phyloP scores from a whole-genome alignment of 306 rosid genomes.

The Ceratonia siliqua region DNA sequence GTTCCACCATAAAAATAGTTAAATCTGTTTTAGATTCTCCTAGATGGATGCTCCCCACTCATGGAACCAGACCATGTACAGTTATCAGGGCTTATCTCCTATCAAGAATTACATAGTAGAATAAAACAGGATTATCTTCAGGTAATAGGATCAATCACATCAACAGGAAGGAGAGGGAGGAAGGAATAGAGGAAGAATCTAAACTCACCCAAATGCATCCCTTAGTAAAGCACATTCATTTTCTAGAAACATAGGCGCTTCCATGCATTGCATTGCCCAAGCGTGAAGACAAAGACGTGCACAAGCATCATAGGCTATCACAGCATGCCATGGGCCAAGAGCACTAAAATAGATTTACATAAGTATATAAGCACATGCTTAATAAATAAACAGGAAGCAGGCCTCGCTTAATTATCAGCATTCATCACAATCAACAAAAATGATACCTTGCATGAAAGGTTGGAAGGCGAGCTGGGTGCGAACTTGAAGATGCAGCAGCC shows the following conservation, averaged over 20 bases:
- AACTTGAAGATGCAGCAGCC: conserved; percentile 58
- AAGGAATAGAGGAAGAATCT: conserved; percentile 19
- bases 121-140: background rate
- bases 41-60: background rate
- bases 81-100: conserved; percentile 1
- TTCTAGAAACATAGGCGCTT: conserved; percentile 96
- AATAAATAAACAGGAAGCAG: conserved; percentile 24
- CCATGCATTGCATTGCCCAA: conserved; percentile 99
- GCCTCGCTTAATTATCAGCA: conserved; percentile 3
- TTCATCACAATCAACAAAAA: conserved; percentile 24
- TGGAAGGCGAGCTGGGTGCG: conserved; percentile 73
- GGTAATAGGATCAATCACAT: background rate
- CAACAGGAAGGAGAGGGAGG: conserved; percentile 1
- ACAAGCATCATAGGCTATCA: conserved; percentile 94
- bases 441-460: conserved; percentile 91
- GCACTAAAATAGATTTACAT: conserved; percentile 64
- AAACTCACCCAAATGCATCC: conserved; percentile 84
- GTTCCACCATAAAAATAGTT: background rate
- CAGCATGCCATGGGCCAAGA: conserved; percentile 92
- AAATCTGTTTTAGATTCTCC: conserved; percentile 3
- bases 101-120: background rate
- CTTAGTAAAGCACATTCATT: conserved; percentile 89
- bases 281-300: conserved; percentile 98
- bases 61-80: conserved; percentile 14
- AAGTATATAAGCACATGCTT: conserved; percentile 24